These are phyloP conservation scores for Coniochaeta sp. DNA, from an alignment of 2,329 filamentous ascomycete species.

Conservation along the genomic window DNA sequence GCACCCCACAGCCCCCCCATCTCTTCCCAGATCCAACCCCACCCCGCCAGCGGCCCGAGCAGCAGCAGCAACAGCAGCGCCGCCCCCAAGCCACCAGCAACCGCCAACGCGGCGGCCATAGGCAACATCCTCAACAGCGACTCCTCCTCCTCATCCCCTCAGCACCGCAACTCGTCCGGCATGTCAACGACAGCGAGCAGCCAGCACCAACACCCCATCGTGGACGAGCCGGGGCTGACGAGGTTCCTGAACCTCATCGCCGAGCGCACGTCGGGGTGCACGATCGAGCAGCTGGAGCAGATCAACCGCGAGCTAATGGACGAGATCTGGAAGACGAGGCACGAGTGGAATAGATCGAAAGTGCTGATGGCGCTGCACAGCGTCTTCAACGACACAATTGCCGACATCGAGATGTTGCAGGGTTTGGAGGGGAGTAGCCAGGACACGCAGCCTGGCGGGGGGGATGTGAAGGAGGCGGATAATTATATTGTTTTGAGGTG, in stretches of 20 bases:
- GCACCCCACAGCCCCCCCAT: slow-evolving; percentile 16
- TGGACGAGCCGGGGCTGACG: slow-evolving; percentile 42
- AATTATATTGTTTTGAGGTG: background rate
- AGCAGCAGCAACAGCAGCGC: slow-evolving; percentile 24
- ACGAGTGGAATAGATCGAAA: slow-evolving; percentile 75
- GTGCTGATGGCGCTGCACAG: slow-evolving; percentile 51
- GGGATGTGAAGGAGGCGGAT: background rate
- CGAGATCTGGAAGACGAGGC: slow-evolving; percentile 71
- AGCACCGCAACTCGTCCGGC: no score
- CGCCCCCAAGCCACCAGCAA: slow-evolving; percentile 17
- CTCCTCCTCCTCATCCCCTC: slow-evolving; percentile 1
- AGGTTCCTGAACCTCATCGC: slow-evolving; percentile 58
- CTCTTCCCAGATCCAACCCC: slow-evolving; percentile 32
- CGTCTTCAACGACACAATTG: slow-evolving; percentile 64
- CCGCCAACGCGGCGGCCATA: slow-evolving; percentile 9
- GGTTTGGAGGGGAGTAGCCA: slow-evolving; percentile 16
- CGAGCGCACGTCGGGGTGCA: slow-evolving; percentile 64
- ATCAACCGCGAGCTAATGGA: slow-evolving; percentile 89
- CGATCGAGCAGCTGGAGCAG: slow-evolving; percentile 92
- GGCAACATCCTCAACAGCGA: slow-evolving; percentile 37
- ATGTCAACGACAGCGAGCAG: slow-evolving; percentile 25
- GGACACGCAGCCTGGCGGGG: background rate
- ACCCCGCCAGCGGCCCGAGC: slow-evolving; percentile 30
- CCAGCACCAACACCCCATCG: slow-evolving; percentile 37
- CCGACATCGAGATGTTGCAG: slow-evolving; percentile 18